Evolutionary conservation across 1,284 basidiomycete species (phyloP), one percentile per base, ranked within the genome.

Genomic region (Rhodotorula sp.): DNA sequence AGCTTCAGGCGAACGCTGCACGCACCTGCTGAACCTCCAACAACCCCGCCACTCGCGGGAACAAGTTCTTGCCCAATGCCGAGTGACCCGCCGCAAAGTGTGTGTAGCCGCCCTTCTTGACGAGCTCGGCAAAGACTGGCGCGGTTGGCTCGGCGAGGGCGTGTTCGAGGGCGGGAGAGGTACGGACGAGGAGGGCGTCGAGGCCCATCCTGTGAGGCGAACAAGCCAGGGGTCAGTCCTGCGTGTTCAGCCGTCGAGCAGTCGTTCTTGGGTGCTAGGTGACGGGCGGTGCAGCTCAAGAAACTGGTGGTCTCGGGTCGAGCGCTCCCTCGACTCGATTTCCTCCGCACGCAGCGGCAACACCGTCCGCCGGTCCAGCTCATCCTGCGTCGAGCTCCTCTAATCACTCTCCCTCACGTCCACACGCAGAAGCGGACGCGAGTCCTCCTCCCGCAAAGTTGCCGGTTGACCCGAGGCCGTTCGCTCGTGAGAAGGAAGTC

Each of bases 1-100:
- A 27, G 49, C 9, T n/a, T 52, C 49, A 29, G n/a, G 9, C 49
- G 49, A 10, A 29, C 29, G 49, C 22, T 13, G n/a, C 49, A 27
- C 74, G 24, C 56, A 76, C 76, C 64, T 76, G 77, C 54, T 77
- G 76, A 36, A 89, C 86, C 80, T 95, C 90, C 52, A 99, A 87
- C 68, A 84, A 84, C 29, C 92, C 94, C 8, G 94, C 91, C 32
- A 95, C 80, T 29, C 96, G 91, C 53, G 96, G 95, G 74, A 91
- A 85, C 75, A 89, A 81, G 74, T 88, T 87, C 80, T 89, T 88
- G 57, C 87, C 88, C n/a, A 86, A 83, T 4, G 89, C 87, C 13
- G 88, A 88, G 80, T 90, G 89, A n/a, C 88, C 86, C 19, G 86
- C 88, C 68, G 96, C 89, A 75, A 99, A 85, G 79, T 99, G 96